These are phyloP conservation scores for Hanseniaspora mollemarum DNA, from an alignment of 805 yeast species.

Conservation along the genomic window DNA sequence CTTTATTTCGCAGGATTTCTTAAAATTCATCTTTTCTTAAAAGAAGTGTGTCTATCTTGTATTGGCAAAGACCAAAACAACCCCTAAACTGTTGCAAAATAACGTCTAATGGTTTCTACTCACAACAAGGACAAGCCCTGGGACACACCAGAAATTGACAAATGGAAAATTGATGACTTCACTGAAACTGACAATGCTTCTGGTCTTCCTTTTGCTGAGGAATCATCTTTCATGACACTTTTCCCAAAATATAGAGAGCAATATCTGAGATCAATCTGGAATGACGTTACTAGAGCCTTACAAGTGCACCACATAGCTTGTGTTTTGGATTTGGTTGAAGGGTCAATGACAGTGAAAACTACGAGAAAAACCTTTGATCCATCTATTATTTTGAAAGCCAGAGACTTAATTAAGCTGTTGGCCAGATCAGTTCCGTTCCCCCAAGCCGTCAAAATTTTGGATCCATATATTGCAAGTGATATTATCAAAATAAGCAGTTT, in stretches of 20 bases:
- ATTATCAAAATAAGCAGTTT: slow-evolving; percentile 87
- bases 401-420: slow-evolving; percentile 83
- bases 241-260: slow-evolving; percentile 95
- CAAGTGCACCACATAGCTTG: slow-evolving; percentile 69
- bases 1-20: neutral
- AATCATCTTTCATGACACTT: slow-evolving; percentile 83
- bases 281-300: slow-evolving; percentile 74
- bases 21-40: no score
- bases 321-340: slow-evolving; percentile 81
- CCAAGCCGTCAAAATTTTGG: slow-evolving; percentile 82
- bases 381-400: slow-evolving; percentile 80
- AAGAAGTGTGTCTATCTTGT: no score
- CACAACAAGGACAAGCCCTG: slow-evolving; percentile 94
- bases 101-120: slow-evolving; percentile 66
- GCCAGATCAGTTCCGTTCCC: slow-evolving; percentile 96
- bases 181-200: slow-evolving; percentile 78
- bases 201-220: slow-evolving; percentile 88
- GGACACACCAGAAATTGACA: slow-evolving; percentile 91
- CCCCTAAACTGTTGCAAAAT: no score
- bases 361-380: slow-evolving; percentile 95
- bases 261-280: slow-evolving; percentile 82
- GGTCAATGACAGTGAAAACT: slow-evolving; percentile 93
- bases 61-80: neutral
- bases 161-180: slow-evolving; percentile 84
- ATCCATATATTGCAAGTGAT: slow-evolving; percentile 91